These are phyloP conservation scores for Curvularia sp. DNA, from an alignment of 2,329 filamentous ascomycete species.

Conservation along the genomic window DNA sequence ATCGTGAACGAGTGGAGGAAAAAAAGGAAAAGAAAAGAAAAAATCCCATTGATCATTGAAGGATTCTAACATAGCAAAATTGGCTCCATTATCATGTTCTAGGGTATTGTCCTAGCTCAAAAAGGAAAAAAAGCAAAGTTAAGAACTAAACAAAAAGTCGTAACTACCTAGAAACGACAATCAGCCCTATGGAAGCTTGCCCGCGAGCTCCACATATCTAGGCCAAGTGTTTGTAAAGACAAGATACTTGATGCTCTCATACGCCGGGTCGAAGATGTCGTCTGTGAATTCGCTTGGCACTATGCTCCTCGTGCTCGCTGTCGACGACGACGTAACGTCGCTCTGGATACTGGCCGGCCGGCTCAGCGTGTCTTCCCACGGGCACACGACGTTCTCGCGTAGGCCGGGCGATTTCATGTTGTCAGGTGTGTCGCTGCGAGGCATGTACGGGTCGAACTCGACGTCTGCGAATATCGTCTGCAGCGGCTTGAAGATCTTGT, in stretches of 20 bases:
- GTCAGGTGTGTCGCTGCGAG: slow-evolving; percentile 34
- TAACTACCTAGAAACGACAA: neutral
- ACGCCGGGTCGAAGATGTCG: slow-evolving; percentile 46
- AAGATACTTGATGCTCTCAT: slow-evolving; percentile 50
- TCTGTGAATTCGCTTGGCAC: slow-evolving; percentile 48
- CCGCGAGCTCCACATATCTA: slow-evolving; percentile 43
- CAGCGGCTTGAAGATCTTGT: slow-evolving; percentile 49
- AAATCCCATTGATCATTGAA: too few relatives aligned
- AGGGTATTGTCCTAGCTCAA: too few relatives aligned
- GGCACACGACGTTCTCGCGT: slow-evolving; percentile 48
- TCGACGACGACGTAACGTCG: slow-evolving; percentile 32
- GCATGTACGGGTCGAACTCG: slow-evolving; percentile 49
- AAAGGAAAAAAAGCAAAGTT: neutral
- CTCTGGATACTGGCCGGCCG: slow-evolving; percentile 45
- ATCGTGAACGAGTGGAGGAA: too few relatives aligned
- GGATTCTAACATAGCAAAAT: too few relatives aligned
- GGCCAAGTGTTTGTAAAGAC: slow-evolving; percentile 52
- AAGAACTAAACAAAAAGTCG: too few relatives aligned
- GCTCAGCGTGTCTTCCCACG: slow-evolving; percentile 47
- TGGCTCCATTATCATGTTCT: too few relatives aligned
- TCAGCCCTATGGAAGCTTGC: slow-evolving; percentile 19
- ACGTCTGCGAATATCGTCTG: slow-evolving; percentile 43
- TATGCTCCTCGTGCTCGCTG: slow-evolving; percentile 33
- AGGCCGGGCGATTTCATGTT: slow-evolving; percentile 32
- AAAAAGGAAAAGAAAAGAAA: too few relatives aligned